Conservation (phyloP, 768 basidiomycete species). For the Boletus pseudopeckii region DNA sequence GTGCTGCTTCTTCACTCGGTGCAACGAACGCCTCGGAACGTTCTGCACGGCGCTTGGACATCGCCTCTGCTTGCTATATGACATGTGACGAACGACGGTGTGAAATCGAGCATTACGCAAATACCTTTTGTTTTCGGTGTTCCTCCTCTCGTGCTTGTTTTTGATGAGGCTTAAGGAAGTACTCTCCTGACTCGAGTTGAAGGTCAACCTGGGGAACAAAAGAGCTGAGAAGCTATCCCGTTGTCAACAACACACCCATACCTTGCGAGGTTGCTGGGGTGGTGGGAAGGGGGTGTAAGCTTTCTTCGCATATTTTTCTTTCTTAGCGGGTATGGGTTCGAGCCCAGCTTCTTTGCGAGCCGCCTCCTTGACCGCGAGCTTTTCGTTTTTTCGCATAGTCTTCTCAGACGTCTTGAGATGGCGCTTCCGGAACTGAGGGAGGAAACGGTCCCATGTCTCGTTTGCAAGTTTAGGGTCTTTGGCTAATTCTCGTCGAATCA, state of each 20-base stretch:
- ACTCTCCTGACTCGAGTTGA: slow-evolving; percentile 95
- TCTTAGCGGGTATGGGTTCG: slow-evolving; percentile 36
- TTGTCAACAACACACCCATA: slow-evolving; percentile 27
- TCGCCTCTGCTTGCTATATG: slow-evolving; percentile 72
- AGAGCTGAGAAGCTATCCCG: slow-evolving; percentile 4
- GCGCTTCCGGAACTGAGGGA: slow-evolving; percentile 91
- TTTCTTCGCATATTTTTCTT: slow-evolving; percentile 72
- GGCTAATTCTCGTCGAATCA: slow-evolving; percentile 96
- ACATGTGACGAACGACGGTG: background rate
- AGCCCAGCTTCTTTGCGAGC: slow-evolving; percentile 68
- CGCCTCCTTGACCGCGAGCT: slow-evolving; percentile 53
- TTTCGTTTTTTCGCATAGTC: slow-evolving; percentile 86
- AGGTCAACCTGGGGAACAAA: slow-evolving; percentile 65
- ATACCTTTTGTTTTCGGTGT: slow-evolving; percentile 66
- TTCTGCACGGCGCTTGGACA: slow-evolving; percentile 67
- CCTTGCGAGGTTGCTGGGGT: slow-evolving; percentile 89
- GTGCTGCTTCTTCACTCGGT: slow-evolving; percentile 72
- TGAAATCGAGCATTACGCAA: background rate
- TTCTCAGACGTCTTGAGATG: slow-evolving; percentile 94
- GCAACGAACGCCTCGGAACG: slow-evolving; percentile 88
- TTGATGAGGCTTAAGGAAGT: slow-evolving; percentile 91
- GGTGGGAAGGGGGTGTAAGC: slow-evolving; percentile 99
- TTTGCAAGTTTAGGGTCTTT: slow-evolving; percentile 95
- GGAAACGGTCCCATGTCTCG: slow-evolving; percentile 96
- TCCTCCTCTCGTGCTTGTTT: slow-evolving; percentile 74